Percentiles rank a stretch among this genome's conserved stretches.
phyloP scores from a whole-genome alignment of 2,329 filamentous ascomycete species.

The Xylariaceae sp. region DNA sequence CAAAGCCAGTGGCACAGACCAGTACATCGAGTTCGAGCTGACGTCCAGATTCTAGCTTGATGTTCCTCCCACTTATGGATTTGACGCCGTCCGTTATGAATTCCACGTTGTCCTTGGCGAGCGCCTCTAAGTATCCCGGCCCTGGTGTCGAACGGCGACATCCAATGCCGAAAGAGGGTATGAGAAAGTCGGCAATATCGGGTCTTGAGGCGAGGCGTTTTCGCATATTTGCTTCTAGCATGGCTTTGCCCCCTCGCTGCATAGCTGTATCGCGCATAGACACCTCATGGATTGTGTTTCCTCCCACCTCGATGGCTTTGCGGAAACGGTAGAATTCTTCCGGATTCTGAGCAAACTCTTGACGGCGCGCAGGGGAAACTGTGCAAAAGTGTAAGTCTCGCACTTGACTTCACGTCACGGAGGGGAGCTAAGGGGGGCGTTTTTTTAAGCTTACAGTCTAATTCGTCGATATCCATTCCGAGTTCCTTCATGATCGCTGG shows the following conservation, averaged over 20 bases:
- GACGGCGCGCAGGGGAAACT: slow-evolving; percentile 40
- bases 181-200: slow-evolving; percentile 41
- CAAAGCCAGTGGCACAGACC: slow-evolving; percentile 17
- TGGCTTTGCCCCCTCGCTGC: slow-evolving; percentile 32
- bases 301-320: slow-evolving; percentile 43
- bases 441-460: slow-evolving; percentile 39
- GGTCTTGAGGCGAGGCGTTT: slow-evolving; percentile 41
- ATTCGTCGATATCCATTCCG: slow-evolving; percentile 38
- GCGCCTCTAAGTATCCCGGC: slow-evolving; percentile 45
- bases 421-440: background rate
- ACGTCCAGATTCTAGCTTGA: slow-evolving; percentile 4
- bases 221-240: slow-evolving; percentile 39
- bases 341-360: slow-evolving; percentile 37
- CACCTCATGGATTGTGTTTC: slow-evolving; percentile 42
- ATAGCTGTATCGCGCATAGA: slow-evolving; percentile 37
- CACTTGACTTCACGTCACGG: background rate
- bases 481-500: slow-evolving; percentile 39
- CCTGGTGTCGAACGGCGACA: slow-evolving; percentile 46
- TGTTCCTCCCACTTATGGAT: too few relatives aligned
- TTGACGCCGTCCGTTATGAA: slow-evolving; percentile 36
- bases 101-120: slow-evolving; percentile 40
- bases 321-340: slow-evolving; percentile 40
- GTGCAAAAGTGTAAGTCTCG: background rate
- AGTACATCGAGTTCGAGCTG: too few relatives aligned
- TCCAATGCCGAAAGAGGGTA: slow-evolving; percentile 43